Conservation (phyloP, 2,329 filamentous ascomycete species). For the Herpotrichia juniperi region DNA sequence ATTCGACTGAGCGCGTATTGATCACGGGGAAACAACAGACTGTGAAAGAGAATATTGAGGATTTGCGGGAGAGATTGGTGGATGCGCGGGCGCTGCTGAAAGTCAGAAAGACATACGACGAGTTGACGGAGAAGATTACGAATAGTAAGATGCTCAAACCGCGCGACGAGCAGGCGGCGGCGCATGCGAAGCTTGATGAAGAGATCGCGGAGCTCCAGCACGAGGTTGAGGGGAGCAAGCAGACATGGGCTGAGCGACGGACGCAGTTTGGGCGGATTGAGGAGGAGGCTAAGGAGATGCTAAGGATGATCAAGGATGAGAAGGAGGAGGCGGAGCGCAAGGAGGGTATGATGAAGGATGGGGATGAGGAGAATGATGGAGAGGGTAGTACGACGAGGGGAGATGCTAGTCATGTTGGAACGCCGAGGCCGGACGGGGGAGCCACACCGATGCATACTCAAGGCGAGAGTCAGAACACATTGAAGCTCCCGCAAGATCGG, state of each 20-base stretch:
- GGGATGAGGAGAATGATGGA: constrained; percentile 48
- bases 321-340: constrained; percentile 91
- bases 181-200: constrained; percentile 80
- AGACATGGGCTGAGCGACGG: constrained; percentile 82
- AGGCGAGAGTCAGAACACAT: constrained; percentile 29
- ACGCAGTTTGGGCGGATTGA: constrained; percentile 90
- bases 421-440: constrained; percentile 50
- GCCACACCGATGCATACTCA: constrained; percentile 49
- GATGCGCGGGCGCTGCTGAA: constrained; percentile 68
- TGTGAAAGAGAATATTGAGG: constrained; percentile 76
- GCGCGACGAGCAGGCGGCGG: constrained; percentile 80
- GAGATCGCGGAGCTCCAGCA: constrained; percentile 87
- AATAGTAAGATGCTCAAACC: constrained; percentile 79
- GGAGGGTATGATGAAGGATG: constrained; percentile 65
- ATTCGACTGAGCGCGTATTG: constrained; percentile 77
- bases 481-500: constrained; percentile 39
- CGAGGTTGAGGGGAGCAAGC: constrained; percentile 80
- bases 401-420: constrained; percentile 50
- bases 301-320: constrained; percentile 87
- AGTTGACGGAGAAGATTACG: constrained; percentile 84
- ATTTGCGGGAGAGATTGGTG: constrained; percentile 76
- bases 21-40: constrained; percentile 80
- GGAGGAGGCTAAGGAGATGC: constrained; percentile 85
- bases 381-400: constrained; percentile 46
- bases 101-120: constrained; percentile 84